Evolutionary conservation across 345 rosid genomes (phyloP).

Genomic region (Syzygium aqueum): DNA sequence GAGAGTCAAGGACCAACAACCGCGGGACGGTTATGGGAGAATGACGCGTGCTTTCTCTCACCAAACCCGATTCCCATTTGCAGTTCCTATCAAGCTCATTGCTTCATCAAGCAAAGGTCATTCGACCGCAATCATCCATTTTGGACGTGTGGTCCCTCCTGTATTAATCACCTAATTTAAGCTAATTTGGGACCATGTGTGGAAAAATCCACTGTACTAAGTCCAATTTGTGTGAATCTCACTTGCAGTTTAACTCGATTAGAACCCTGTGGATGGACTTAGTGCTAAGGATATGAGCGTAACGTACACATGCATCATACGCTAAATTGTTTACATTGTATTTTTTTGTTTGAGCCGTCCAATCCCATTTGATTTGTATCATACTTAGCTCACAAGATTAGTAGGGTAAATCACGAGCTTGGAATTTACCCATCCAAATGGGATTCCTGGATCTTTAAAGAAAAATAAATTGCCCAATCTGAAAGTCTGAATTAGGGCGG

Average conservation of each 20-base stretch:
- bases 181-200: not conserved
- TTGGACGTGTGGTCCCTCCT: not conserved
- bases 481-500: accelerated
- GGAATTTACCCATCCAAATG: not conserved
- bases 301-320: too few species aligned
- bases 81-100: not conserved
- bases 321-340: not conserved
- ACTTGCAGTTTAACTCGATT: not conserved
- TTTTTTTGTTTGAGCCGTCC: not conserved
- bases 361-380: not conserved
- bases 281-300: not conserved
- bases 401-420: not conserved
- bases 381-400: not conserved
- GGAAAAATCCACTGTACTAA: not conserved
- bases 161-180: not conserved
- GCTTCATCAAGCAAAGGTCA: not conserved
- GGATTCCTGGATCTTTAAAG: not conserved
- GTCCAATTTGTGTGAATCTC: not conserved
- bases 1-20: not conserved
- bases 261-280: not conserved
- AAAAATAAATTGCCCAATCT: not conserved
- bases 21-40: not conserved
- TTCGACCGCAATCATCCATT: not conserved
- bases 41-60: not conserved
- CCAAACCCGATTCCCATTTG: not conserved